These are phyloP conservation scores for Sporothrix dimorphospora DNA, from an alignment of 2,329 filamentous ascomycete genomes.

Conservation along the genomic window DNA sequence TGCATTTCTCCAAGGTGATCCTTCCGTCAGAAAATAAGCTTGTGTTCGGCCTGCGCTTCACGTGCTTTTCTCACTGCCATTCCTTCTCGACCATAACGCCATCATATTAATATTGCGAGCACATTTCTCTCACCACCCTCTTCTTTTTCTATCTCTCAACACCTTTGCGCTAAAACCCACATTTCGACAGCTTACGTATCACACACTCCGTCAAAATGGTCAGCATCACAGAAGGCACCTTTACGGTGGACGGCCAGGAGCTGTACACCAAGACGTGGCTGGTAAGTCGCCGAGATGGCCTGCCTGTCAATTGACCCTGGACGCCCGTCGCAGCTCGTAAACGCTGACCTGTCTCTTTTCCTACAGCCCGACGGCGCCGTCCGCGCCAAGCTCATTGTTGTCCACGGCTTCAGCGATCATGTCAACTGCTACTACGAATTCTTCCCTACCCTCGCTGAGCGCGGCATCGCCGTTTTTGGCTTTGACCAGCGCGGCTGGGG, in stretches of 20 bases:
- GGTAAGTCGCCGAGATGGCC: constrained; percentile 45
- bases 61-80: neutral
- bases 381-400: constrained; percentile 74
- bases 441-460: constrained; percentile 69
- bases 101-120: neutral
- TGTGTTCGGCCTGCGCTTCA: neutral
- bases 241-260: constrained; percentile 49
- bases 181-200: neutral
- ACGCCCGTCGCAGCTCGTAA: neutral
- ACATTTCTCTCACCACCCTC: neutral
- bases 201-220: constrained; percentile 40
- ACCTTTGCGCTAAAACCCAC: neutral
- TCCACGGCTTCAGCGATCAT: constrained; percentile 92
- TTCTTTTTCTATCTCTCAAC: neutral
- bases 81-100: neutral
- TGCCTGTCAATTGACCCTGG: neutral
- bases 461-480: constrained; percentile 73
- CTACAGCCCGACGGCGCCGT: constrained; percentile 58
- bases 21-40: constrained; percentile 1
- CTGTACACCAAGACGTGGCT: constrained; percentile 64
- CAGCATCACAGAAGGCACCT: constrained; percentile 53
- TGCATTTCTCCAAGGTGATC: constrained; percentile 3
- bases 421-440: constrained; percentile 75
- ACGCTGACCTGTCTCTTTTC: neutral
- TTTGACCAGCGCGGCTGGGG: constrained; percentile 94